phyloP scores from a whole-genome alignment of 1,139 yeast genomes.

The Kodamaea sp. region DNA sequence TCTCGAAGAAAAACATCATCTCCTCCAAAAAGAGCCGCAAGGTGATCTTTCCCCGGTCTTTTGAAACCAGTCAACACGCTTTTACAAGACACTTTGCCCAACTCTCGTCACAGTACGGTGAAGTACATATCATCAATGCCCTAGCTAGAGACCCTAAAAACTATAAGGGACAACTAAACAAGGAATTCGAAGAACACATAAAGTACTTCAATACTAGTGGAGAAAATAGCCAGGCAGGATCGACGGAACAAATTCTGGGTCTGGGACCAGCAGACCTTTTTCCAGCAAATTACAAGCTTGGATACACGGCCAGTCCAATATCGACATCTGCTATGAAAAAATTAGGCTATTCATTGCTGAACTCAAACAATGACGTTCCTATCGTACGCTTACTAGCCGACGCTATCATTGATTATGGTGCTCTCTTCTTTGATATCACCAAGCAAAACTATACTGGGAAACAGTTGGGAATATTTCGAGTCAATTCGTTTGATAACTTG shows the following conservation, averaged over 20 bases:
- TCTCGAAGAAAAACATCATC: conserved; percentile 35
- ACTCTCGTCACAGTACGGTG: conserved; percentile 60
- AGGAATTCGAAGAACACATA: conserved; percentile 34
- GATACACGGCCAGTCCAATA: conserved; percentile 36
- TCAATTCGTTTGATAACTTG: conserved; percentile 67
- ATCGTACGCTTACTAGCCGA: conserved; percentile 38
- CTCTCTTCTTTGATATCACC: conserved; percentile 57
- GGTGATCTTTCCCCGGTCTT: conserved; percentile 56
- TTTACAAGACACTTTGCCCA: conserved; percentile 64
- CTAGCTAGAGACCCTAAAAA: conserved; percentile 41
- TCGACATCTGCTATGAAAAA: conserved; percentile 36
- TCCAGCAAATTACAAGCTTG: conserved; percentile 20
- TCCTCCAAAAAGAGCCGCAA: conserved; percentile 45
- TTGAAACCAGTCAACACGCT: conserved; percentile 66
- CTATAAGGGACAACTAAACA: conserved; percentile 38
- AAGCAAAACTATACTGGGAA: conserved; percentile 56
- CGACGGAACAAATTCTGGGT: conserved; percentile 2
- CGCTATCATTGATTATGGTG: conserved; percentile 61
- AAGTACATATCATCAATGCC: conserved; percentile 59
- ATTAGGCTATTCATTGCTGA: conserved; percentile 36
- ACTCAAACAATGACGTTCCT: conserved; percentile 40
- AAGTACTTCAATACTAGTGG: conserved; percentile 22
- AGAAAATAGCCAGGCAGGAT: conserved; percentile 3
- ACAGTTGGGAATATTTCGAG: conserved; percentile 67
- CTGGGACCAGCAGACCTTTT: conserved; percentile 8